phyloP scores from a whole-genome alignment of 345 rosid species.

The Citrus hindsii region DNA sequence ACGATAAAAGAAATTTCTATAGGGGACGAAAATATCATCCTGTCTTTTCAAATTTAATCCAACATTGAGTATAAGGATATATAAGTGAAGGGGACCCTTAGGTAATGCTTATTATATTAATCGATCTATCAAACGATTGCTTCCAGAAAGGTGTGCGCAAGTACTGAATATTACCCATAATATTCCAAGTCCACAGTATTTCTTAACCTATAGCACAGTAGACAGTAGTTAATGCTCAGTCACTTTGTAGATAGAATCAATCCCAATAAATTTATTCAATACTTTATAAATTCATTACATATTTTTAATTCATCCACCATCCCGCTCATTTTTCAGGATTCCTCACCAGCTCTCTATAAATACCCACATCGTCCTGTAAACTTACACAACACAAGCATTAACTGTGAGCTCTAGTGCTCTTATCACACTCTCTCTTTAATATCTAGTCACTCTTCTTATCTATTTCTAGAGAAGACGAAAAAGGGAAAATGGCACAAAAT shows the following conservation, averaged over 20 bases:
- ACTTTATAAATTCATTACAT: not conserved
- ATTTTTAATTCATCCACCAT: not conserved
- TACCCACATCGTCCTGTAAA: not conserved
- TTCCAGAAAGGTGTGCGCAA: too few relatives aligned
- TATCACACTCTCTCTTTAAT: not conserved
- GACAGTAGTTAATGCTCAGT: not conserved
- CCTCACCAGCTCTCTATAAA: conserved; percentile 6
- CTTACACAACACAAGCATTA: conserved; percentile 1
- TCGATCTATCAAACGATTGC: too few relatives aligned
- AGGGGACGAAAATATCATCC: too few relatives aligned
- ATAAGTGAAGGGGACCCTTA: too few relatives aligned
- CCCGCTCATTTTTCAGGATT: not conserved
- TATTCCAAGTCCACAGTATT: not conserved
- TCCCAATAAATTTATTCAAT: not conserved
- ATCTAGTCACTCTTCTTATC: not conserved
- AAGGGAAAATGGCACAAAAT: conserved; percentile 36
- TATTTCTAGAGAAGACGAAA: not conserved
- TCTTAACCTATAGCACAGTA: too few relatives aligned
- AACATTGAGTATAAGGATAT: too few relatives aligned
- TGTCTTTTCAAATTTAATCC: too few relatives aligned
- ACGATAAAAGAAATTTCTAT: too few relatives aligned
- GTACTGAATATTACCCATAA: too few relatives aligned
- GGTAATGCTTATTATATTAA: too few relatives aligned
- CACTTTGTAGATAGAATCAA: not conserved
- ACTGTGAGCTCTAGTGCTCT: not conserved